Conservation (phyloP, 1,284 basidiomycete species). For the Moesziomyces aphidis region DNA sequence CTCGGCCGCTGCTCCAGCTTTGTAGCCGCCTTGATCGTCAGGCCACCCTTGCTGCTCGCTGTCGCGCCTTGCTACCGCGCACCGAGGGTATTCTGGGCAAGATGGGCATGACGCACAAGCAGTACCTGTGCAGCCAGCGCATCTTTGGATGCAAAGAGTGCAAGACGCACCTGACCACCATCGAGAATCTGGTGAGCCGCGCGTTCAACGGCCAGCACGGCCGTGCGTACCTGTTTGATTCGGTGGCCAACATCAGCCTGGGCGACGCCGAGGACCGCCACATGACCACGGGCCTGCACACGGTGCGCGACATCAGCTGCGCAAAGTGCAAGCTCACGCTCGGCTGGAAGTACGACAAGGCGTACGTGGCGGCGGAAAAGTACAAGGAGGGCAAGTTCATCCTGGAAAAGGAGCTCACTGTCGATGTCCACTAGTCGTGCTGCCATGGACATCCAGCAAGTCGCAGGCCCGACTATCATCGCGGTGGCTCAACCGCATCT, state of each 20-base stretch:
- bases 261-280: slow-evolving; percentile 88
- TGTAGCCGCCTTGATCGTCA: background rate
- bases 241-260: slow-evolving; percentile 88
- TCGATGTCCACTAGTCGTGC: slow-evolving; percentile 42
- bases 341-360: slow-evolving; percentile 98
- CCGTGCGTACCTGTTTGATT: slow-evolving; percentile 89
- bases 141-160: slow-evolving; percentile 92
- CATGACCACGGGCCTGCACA: slow-evolving; percentile 97
- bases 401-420: slow-evolving; percentile 78
- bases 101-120: slow-evolving; percentile 90
- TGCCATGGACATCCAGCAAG: too few relatives aligned
- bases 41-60: too few relatives aligned
- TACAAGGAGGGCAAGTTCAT: slow-evolving; percentile 99
- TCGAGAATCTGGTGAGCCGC: slow-evolving; percentile 87
- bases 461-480: too few relatives aligned
- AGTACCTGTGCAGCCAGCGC: slow-evolving; percentile 82
- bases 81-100: slow-evolving; percentile 3
- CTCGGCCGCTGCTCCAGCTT: background rate
- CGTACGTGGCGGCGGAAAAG: slow-evolving; percentile 88
- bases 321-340: slow-evolving; percentile 84
- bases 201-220: slow-evolving; percentile 84
- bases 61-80: too few relatives aligned
- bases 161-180: slow-evolving; percentile 91
- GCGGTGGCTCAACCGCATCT: too few relatives aligned
- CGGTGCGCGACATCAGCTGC: slow-evolving; percentile 94